Base-by-base conservation (phyloP, 225 moss, liverwort and hornwort genomes). In the Marchantia paleacea region DNA sequence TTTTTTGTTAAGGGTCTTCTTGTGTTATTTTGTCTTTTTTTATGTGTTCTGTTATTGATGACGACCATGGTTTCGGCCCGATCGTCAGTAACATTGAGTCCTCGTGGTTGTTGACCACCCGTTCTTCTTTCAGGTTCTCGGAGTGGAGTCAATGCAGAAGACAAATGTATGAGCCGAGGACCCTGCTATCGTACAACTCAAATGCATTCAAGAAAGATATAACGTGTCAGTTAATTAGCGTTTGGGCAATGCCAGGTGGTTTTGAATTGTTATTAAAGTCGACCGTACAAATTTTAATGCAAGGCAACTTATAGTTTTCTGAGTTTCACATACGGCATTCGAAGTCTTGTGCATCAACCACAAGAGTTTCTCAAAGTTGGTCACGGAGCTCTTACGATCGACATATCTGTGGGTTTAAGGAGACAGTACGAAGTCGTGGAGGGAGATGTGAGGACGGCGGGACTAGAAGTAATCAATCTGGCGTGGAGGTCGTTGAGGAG, bases 401-500 rank as follows among this genome's bases (percentile, higher is more conserved):
- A 22, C 60, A 7, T 10, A 47, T 7, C n/a, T 76, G 54, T 54
- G 16, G 60, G 58, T 29, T 2, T 24, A 47, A 39, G 28, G 30
- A 76, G 60, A 57, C 72, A 47, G 4, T 11, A 52, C 51, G 51
- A 26, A 50, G 47, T 78, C 48, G 14, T 52, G 52, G 28, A 52
- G 26, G 52, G 78, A 78, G 51, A 78, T 78, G 78, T 78, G 63
- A 65, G 78, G 78, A 67, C 78, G 55, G 78, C 67, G 24, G 20
- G 52, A 50, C 11, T 69, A 83, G 82, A 82, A 78, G 53, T 76
- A 72, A 72, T 82, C 88, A 91, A 84, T 78, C 91, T 91, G 91
- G 91, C 91, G 91, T 89, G 91, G 89, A 89, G 83, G 84, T 76
- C 87, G 77, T 83, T 84, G 50, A 80, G 85, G 52, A 87, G 85